Evolutionary conservation across 768 basidiomycete genomes (phyloP), one percentile per base, ranked within the genome.

Genomic region (Psilocybe subaeruginosa): DNA sequence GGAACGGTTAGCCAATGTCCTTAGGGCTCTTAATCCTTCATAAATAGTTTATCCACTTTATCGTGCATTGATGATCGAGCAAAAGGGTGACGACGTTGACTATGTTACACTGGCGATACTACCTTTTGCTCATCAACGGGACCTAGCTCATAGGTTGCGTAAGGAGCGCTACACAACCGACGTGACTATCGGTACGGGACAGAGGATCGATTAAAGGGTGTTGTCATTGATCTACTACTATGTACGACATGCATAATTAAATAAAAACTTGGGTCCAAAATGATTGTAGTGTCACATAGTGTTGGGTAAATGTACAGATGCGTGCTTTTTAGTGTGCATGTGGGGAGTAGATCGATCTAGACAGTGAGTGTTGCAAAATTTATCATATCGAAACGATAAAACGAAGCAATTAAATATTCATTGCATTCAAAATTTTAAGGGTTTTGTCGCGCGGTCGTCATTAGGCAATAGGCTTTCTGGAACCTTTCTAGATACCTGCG

Each of bases 1-100:
- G 73, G 93, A 95, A 69, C 81, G 89, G 66, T 70, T 96, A 64
- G 72, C 71, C 16, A 81, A 72, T 59, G 76, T 90, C 6, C 69
- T 87, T 3, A 58, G 57, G 9, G 59, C 62, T 8, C 61, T 71
- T 8, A 56, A 61, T 17, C 16, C 47, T 30, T 48, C 31, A n/a
- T 47, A 19, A 14, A 51, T 30, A n/a, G 16, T 8, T 35, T 51
- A 23, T 23, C 23, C 23, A 23, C 23, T 23, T 23, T 23, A 23
- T 23, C 23, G 23, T 23, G 23, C 23, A 23, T 23, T 23, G 23
- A 23, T 23, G 23, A 23, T 23, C 23, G 0, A 23, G 23, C 2
- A 23, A 23, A 23, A 23, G 23, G 23, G 23, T 23, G 23, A 23
- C 23, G 23, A 23, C 23, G 23, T 23, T 23, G 23, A 23, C 23